Evolutionary conservation across 345 rosid species (phyloP), one percentile per base, ranked within the genome.

Genomic region (Orychophragmus violaceus): DNA sequence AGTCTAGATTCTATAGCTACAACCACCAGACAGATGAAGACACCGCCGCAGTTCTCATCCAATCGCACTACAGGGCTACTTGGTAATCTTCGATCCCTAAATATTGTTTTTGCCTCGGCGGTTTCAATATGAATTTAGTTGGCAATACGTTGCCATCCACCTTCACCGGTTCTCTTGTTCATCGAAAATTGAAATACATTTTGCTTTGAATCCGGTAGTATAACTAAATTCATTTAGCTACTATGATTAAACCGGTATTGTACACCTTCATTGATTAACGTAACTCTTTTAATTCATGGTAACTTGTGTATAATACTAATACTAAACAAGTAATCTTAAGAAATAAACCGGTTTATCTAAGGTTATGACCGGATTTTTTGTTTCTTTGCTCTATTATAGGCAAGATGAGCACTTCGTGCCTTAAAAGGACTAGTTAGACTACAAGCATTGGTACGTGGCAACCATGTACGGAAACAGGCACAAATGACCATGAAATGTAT

Each of bases 401-500:
- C 98, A 2, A 78, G 97, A 64, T 84, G 96, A 41, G 98, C 98
- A 8, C 76, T 93, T 76, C 83, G 94, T 14, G 98, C 97, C 1
- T 76, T 90, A 70, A 90, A 84, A 80, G 97, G 98, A 63, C 52
- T 93, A 66, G 97, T 93, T 74, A 83, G 96, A 80, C 82, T 93
- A 23, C 98, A 93, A 58, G 98, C 98, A 2, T 63, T 90, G 17
- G 98, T 93, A 39, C 87, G 98, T 67, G 98, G 98, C 13, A 80
- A 93, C 68, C 89, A 93, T 46, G 98, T 90, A 59, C 68, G 98
- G 3, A 93, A 90, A 79, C 97, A 90, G 74, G 97, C 98, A 4
- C 91, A 88, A 61, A 93, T 87, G 91, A 90, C 97, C 37, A 88
- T 93, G 96, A 82, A 88, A 61, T 88, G 97, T 76, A 93, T 90